Conservation (phyloP, 2,329 filamentous ascomycete species). For the Camillea tinctor region DNA sequence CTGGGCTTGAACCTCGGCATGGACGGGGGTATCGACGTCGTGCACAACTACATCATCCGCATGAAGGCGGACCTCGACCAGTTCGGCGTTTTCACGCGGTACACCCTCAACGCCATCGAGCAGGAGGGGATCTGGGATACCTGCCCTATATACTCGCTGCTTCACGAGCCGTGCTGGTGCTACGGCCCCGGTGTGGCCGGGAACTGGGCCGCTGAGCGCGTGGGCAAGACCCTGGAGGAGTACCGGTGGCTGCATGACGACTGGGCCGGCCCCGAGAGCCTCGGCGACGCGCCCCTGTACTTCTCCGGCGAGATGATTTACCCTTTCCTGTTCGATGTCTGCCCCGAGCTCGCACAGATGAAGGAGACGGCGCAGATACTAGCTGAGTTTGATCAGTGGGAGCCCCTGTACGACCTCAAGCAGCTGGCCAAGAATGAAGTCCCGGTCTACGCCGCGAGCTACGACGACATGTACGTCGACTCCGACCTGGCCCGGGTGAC, state of each 20-base stretch:
- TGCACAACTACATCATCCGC: conserved; percentile 73
- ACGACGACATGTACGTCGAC: conserved; percentile 93
- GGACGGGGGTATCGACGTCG: conserved; percentile 71
- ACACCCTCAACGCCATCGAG: conserved; percentile 69
- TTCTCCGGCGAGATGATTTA: conserved; percentile 95
- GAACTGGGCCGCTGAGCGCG: conserved; percentile 71
- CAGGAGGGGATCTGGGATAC: conserved; percentile 67
- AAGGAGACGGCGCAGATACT: conserved; percentile 68
- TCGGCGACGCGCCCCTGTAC: conserved; percentile 55
- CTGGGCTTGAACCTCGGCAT: conserved; percentile 76
- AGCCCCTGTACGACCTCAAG: conserved; percentile 70
- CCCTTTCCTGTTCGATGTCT: conserved; percentile 79
- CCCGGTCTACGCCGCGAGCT: conserved; percentile 82
- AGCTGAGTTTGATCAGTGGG: conserved; percentile 69
- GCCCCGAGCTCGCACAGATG: conserved; percentile 70
- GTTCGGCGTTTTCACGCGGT: conserved; percentile 72
- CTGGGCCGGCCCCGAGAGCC: conserved; percentile 38
- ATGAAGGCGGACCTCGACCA: conserved; percentile 71
- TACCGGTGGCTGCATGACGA: conserved; percentile 52
- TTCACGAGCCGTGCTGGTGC: conserved; percentile 89
- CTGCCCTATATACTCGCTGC: conserved; percentile 77
- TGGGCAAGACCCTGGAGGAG: conserved; percentile 49
- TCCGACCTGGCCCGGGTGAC: conserved; percentile 71
- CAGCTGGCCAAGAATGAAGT: conserved; percentile 76
- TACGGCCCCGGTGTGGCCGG: conserved; percentile 61